A percentile compares a stretch with the other conserved stretches of the same genome.
phyloP scores from a whole-genome alignment of 192 early-diverging fungal genomes.

The Coemansia javaensis region DNA sequence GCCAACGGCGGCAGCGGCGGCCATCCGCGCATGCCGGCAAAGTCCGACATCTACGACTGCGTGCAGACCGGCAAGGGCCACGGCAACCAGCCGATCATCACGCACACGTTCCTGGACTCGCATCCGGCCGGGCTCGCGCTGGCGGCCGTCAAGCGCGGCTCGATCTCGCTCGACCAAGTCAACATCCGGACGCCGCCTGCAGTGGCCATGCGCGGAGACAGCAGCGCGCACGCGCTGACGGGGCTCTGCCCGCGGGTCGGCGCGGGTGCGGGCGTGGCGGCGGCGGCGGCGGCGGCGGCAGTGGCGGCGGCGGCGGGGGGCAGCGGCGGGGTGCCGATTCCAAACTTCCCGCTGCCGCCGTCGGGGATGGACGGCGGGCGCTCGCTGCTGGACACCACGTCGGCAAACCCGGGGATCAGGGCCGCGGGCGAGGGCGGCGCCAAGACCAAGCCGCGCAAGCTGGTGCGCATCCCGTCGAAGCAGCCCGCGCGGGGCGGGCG shows the following conservation, averaged over 20 bases:
- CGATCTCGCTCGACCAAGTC: slow-evolving; percentile 8
- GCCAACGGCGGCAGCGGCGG: too few relatives aligned
- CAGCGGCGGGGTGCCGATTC: not conserved
- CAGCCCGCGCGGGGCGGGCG: not conserved
- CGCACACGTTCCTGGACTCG: not conserved
- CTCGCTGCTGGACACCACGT: slow-evolving; percentile 30
- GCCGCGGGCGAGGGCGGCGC: not conserved
- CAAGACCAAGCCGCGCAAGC: slow-evolving; percentile 38
- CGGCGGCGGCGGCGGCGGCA: too few relatives aligned
- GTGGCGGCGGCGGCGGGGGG: too few relatives aligned
- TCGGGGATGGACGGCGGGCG: not conserved
- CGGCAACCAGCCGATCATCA: too few relatives aligned
- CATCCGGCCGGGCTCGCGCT: not conserved
- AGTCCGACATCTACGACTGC: slow-evolving; percentile 10
- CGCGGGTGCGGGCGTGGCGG: too few relatives aligned
- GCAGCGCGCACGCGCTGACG: not conserved
- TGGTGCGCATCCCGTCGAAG: slow-evolving; percentile 15
- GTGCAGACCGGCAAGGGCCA: not conserved
- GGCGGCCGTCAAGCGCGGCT: slow-evolving; percentile 4
- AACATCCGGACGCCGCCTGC: not conserved
- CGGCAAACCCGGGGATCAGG: slow-evolving; percentile 30
- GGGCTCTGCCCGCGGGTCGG: too few relatives aligned
- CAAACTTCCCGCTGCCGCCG: not conserved
- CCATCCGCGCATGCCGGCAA: not conserved
- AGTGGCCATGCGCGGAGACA: not conserved